phyloP scores from a whole-genome alignment of 768 basidiomycete species.

The Lentinula sp. region DNA sequence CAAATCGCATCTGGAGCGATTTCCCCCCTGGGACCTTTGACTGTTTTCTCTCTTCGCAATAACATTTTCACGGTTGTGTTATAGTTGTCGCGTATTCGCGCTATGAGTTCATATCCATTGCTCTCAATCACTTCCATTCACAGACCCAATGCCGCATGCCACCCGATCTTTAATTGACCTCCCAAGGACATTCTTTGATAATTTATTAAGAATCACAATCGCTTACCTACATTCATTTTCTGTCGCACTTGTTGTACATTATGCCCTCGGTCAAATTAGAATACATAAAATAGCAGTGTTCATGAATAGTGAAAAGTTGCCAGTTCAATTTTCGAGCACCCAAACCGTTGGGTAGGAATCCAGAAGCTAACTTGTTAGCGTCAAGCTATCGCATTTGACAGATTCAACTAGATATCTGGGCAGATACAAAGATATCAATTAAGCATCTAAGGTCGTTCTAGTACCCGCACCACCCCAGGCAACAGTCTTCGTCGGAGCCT shows the following conservation, averaged over 20 bases:
- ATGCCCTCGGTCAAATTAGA: too few relatives aligned
- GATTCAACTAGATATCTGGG: too few relatives aligned
- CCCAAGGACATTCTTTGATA: not conserved
- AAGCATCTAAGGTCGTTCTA: not conserved
- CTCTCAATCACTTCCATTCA: conserved; percentile 53
- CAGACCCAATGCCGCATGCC: not conserved
- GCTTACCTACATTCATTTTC: too few relatives aligned
- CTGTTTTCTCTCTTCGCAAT: conserved; percentile 76
- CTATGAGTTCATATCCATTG: conserved; percentile 50
- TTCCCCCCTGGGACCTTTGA: conserved; percentile 74
- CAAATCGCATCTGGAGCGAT: conserved; percentile 77
- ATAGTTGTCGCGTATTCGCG: conserved; percentile 65
- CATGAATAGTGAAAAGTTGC: too few relatives aligned
- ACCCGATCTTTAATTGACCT: not conserved
- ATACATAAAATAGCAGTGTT: too few relatives aligned
- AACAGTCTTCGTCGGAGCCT: not conserved
- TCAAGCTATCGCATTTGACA: too few relatives aligned
- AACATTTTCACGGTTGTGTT: conserved; percentile 84
- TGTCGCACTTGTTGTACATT: too few relatives aligned
- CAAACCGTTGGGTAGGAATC: too few relatives aligned
- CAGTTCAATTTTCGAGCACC: too few relatives aligned
- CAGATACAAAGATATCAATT: not conserved
- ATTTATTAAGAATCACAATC: too few relatives aligned
- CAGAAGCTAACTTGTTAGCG: too few relatives aligned
- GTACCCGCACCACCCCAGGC: conserved; percentile 1